Percentiles rank a stretch among this genome's conserved stretches.
Conservation (phyloP, 768 basidiomycete genomes). For the Russula compacta region DNA sequence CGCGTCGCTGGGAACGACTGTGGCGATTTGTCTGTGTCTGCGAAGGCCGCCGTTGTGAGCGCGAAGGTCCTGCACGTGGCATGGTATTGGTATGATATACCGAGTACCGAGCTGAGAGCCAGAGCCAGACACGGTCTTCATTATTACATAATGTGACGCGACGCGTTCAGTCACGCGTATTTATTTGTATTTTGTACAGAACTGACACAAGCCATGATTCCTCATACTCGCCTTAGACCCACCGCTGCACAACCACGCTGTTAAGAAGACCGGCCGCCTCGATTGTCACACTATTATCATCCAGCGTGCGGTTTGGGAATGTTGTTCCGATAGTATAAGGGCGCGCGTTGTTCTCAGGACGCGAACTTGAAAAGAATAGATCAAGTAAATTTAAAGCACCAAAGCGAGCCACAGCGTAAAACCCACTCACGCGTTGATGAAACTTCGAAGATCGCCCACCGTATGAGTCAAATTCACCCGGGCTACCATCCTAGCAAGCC, state of each 20-base stretch:
- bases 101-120: background rate
- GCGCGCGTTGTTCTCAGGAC: constrained; percentile 14
- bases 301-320: constrained; percentile 20
- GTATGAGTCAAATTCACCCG: constrained; percentile 90
- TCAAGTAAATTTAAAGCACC: background rate
- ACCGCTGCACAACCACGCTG: constrained; percentile 20
- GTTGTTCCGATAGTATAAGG: constrained; percentile 19
- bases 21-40: constrained; percentile 23
- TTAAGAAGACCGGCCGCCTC: constrained; percentile 17
- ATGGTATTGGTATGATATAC: constrained; percentile 21
- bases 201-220: too few species aligned
- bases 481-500: constrained; percentile 53
- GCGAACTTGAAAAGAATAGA: constrained; percentile 6
- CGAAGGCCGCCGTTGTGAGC: constrained; percentile 33
- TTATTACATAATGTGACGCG: background rate
- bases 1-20: constrained; percentile 16
- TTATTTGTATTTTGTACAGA: background rate
- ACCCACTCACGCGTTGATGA: constrained; percentile 90
- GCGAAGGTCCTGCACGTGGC: constrained; percentile 28
- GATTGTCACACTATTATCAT: constrained; percentile 12
- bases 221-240: constrained; percentile 1
- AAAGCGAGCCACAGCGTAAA: too few species aligned
- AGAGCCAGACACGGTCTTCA: background rate
- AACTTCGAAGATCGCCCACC: constrained; percentile 72
- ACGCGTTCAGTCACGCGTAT: background rate